These are phyloP conservation scores for Teratosphaeria zuluensis DNA, from an alignment of 2,329 filamentous ascomycete species.

Conservation along the genomic window DNA sequence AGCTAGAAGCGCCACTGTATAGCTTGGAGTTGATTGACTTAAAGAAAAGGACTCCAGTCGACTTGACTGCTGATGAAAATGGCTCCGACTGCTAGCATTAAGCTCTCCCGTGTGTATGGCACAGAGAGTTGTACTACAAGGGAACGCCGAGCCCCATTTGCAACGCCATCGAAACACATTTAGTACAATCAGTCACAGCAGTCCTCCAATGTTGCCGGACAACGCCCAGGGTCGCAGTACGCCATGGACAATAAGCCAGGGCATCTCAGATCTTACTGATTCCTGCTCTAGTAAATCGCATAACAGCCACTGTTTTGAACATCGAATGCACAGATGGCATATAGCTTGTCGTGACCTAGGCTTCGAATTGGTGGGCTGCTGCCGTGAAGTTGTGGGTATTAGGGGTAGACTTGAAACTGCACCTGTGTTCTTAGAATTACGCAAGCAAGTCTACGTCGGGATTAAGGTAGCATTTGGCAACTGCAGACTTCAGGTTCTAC, in stretches of 20 bases:
- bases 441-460: too few relatives aligned
- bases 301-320: not conserved
- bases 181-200: too few relatives aligned
- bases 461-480: too few relatives aligned
- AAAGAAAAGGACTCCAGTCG: not conserved
- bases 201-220: too few relatives aligned
- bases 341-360: too few relatives aligned
- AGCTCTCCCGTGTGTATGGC: not conserved
- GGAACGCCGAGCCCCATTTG: too few relatives aligned
- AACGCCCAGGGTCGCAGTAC: not conserved
- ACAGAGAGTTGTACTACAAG: not conserved
- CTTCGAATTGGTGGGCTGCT: too few relatives aligned
- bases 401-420: too few relatives aligned
- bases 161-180: not conserved
- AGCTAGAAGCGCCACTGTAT: not conserved
- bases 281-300: not conserved
- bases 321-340: too few relatives aligned
- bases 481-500: too few relatives aligned
- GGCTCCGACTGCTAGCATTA: not conserved
- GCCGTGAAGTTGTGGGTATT: not conserved
- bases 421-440: too few relatives aligned
- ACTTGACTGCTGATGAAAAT: too few relatives aligned
- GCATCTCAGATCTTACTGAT: not conserved
- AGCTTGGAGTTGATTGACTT: not conserved
- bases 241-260: not conserved